Evolutionary conservation across 768 basidiomycete genomes (phyloP).

Genomic region (Hemileccinum rubropunctum): DNA sequence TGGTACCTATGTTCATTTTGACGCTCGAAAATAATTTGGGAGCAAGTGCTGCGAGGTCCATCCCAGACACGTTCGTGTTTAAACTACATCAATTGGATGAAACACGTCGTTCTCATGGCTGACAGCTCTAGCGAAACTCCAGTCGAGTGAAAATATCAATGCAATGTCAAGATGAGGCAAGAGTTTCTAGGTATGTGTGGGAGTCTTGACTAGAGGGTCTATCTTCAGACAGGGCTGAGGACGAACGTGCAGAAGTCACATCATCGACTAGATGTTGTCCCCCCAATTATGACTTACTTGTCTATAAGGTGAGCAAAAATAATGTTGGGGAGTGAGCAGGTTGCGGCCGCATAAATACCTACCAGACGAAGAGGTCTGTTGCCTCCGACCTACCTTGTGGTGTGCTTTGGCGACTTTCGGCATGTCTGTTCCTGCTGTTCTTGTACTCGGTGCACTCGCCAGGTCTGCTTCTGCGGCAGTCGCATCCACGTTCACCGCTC

Average conservation of each 20-base stretch:
- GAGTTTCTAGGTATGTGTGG: not conserved
- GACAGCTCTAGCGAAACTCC: not conserved
- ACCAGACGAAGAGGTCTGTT: not conserved
- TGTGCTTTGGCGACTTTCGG: not conserved
- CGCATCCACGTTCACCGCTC: slow-evolving; percentile 20
- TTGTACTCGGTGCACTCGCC: slow-evolving; percentile 17
- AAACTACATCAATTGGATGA: not conserved
- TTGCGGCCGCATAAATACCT: slow-evolving; percentile 7
- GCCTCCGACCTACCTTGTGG: not conserved
- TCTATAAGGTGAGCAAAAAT: not conserved
- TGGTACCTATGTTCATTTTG: too few species aligned
- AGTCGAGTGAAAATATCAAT: not conserved
- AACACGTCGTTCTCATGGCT: not conserved
- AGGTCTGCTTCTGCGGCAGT: slow-evolving; percentile 14
- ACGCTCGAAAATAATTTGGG: too few species aligned
- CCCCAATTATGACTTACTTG: not conserved
- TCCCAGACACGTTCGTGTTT: slow-evolving; percentile 10
- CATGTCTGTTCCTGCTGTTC: slow-evolving; percentile 9
- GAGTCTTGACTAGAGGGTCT: too few species aligned
- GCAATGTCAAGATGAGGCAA: not conserved
- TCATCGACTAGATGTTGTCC: not conserved
- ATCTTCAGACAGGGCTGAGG: too few species aligned
- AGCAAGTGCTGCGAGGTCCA: not conserved
- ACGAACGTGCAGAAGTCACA: too few species aligned
- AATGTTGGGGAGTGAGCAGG: not conserved